These are phyloP conservation scores for Lachnellula hyalina DNA, from an alignment of 2,329 filamentous ascomycete genomes.

Conservation along the genomic window DNA sequence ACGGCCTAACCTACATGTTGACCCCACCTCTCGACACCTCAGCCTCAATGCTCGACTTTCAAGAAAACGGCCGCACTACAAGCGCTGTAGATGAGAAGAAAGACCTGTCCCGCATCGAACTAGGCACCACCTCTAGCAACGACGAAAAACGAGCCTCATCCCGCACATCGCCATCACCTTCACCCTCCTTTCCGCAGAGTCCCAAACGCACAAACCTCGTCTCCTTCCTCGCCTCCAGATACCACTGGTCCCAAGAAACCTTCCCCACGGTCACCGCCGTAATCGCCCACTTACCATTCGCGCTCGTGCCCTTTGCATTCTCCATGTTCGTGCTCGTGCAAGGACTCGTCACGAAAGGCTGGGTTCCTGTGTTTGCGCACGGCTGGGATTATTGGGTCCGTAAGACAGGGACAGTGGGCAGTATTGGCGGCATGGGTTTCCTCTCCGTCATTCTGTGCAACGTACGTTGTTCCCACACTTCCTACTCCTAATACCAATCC, in stretches of 20 bases:
- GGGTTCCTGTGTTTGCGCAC: slow-evolving; percentile 67
- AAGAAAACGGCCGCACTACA: slow-evolving; percentile 7
- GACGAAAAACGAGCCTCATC: slow-evolving; percentile 18
- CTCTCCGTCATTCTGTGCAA: slow-evolving; percentile 67
- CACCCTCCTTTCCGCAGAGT: neutral
- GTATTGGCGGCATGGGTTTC: slow-evolving; percentile 68
- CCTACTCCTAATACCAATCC: slow-evolving; percentile 14
- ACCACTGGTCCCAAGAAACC: slow-evolving; percentile 60
- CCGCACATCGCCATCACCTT: slow-evolving; percentile 5
- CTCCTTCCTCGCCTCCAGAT: slow-evolving; percentile 41
- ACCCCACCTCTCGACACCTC: slow-evolving; percentile 12
- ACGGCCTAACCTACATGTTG: slow-evolving; percentile 30
- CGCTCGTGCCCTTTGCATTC: slow-evolving; percentile 66
- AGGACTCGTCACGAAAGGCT: slow-evolving; percentile 66
- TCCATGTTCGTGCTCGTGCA: slow-evolving; percentile 73
- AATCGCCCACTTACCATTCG: slow-evolving; percentile 58
- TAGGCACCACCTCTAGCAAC: neutral
- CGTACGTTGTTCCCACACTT: slow-evolving; percentile 41
- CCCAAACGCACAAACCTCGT: slow-evolving; percentile 43
- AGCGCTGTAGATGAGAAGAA: slow-evolving; percentile 6
- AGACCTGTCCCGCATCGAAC: neutral
- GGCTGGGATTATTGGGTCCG: slow-evolving; percentile 70
- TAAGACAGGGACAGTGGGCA: slow-evolving; percentile 63
- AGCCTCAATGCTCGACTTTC: slow-evolving; percentile 11
- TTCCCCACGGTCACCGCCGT: slow-evolving; percentile 67